These are phyloP conservation scores for Lactifluus volemus DNA, from an alignment of 768 basidiomycete species.

Conservation along the genomic window DNA sequence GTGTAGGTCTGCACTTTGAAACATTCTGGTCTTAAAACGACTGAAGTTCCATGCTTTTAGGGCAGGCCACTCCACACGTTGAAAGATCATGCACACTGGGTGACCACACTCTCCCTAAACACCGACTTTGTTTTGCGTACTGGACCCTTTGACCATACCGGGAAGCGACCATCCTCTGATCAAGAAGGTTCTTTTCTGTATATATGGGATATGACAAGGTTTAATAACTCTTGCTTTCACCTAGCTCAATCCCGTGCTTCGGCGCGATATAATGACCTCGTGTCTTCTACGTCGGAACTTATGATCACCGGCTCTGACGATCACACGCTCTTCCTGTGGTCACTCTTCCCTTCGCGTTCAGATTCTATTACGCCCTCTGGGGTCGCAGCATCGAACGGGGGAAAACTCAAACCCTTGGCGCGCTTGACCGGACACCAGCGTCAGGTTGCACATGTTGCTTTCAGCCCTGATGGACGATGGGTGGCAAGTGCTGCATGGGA, in stretches of 20 bases:
- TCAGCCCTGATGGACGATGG: slow-evolving; percentile 89
- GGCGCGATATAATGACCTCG: slow-evolving; percentile 65
- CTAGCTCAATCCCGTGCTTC: slow-evolving; percentile 73
- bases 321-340: slow-evolving; percentile 97
- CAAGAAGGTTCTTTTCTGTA: slow-evolving; percentile 55
- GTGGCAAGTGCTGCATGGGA: slow-evolving; percentile 91
- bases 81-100: slow-evolving; percentile 98
- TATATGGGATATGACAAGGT: background rate
- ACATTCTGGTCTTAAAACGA: background rate
- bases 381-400: slow-evolving; percentile 29
- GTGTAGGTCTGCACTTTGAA: slow-evolving; percentile 31
- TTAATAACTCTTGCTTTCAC: slow-evolving; percentile 1
- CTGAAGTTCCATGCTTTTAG: slow-evolving; percentile 30
- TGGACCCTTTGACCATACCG: slow-evolving; percentile 87
- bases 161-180: slow-evolving; percentile 68
- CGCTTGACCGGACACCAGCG: slow-evolving; percentile 92
- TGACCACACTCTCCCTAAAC: slow-evolving; percentile 91
- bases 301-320: slow-evolving; percentile 96
- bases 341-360: slow-evolving; percentile 50
- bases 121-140: slow-evolving; percentile 94
- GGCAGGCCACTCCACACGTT: slow-evolving; percentile 77
- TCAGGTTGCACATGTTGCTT: slow-evolving; percentile 88
- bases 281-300: slow-evolving; percentile 59
- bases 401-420: slow-evolving; percentile 59
- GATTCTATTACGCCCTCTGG: slow-evolving; percentile 30